phyloP scores from a whole-genome alignment of 2,329 filamentous ascomycete species.

The Arthrobotrys megalospora region DNA sequence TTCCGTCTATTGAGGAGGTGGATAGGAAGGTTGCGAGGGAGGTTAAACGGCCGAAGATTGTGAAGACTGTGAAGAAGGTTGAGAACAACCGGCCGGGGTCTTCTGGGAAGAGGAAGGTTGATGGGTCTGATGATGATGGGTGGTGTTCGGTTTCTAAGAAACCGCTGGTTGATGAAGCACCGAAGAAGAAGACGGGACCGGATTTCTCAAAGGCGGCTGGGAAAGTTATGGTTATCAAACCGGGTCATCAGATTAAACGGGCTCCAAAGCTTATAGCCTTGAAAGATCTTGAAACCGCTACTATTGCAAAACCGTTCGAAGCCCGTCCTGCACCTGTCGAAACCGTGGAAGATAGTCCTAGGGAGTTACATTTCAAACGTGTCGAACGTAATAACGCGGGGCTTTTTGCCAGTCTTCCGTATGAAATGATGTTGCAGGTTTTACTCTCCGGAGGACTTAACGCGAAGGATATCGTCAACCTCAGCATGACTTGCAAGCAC shows the following conservation, averaged over 20 bases:
- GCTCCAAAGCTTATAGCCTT: conserved; percentile 33
- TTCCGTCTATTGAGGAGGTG: conserved; percentile 33
- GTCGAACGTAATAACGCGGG: conserved; percentile 48
- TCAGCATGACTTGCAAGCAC: conserved; percentile 47
- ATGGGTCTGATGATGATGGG: conserved; percentile 6
- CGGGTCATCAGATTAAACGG: conserved; percentile 40
- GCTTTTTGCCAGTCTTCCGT: conserved; percentile 39
- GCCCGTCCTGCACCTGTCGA: conserved; percentile 31
- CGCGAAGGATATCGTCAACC: conserved; percentile 44
- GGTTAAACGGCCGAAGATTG: conserved; percentile 52
- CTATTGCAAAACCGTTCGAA: conserved; percentile 24
- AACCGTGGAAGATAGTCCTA: conserved; percentile 1
- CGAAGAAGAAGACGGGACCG: conserved; percentile 23
- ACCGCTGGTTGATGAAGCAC: conserved; percentile 12
- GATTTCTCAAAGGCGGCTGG: conserved; percentile 40
- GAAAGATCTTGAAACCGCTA: conserved; percentile 39
- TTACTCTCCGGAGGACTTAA: conserved; percentile 42
- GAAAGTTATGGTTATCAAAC: conserved; percentile 58
- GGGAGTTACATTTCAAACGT: conserved; percentile 38
- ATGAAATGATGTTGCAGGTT: conserved; percentile 60
- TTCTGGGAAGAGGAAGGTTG: conserved; percentile 35
- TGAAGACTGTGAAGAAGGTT: conserved; percentile 19
- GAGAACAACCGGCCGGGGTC: conserved; percentile 1
- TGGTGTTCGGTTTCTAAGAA: conserved; percentile 40
- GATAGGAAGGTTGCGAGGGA: conserved; percentile 26